Base-by-base conservation (phyloP, 495 filamentous ascomycete species). In the Aspergillus ostianus region DNA sequence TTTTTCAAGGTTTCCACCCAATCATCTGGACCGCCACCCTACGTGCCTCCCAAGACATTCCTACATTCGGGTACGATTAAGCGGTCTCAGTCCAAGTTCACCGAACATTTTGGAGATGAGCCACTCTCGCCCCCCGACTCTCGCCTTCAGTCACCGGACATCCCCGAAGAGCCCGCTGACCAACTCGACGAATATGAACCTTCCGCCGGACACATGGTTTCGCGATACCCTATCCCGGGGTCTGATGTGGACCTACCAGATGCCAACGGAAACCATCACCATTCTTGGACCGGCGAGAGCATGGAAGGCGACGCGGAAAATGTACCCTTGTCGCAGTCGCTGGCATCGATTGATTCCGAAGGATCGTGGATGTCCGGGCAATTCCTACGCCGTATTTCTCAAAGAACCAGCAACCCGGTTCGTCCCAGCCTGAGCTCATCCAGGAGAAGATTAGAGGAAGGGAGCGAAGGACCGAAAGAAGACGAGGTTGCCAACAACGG, bases 321-420 rank as follows among this genome's bases (percentile, higher is more conserved):
- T 58, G 72, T 79, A 6, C 68, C 82, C 9, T 72, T 90, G 46
- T 88, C 87, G 19, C 84, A 86, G 70, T 94, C 91, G 15, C 77
- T 94, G 6, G 91, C 90, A 8, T 93, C 90, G 0, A 86, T 97
- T 58, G 92, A 95, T 66, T 93, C 90, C 0, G 92, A 97, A 75
- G 92, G 84, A 2, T 96, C 92, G 0, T 97, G 92, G 92, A 87
- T 97, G 61, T 91, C 90, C 3, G 91, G 92, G 12, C 79, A 82
- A 56, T 82, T 82, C 56, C 72, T 83, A 59, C 78, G 82, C 48
- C 72, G 82, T 50, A 72, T 77, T 62, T 82, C 84, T 4, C 77
- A 83, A 41, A 64, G 51, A 21, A 68, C 73, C 48, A 64, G 70
- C 58, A 74, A 77, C 45, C 73, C 78, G 18, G 65, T 76, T 44